Base-by-base conservation (phyloP, 1,284 basidiomycete species). In the Ceraceosorus guamensis region DNA sequence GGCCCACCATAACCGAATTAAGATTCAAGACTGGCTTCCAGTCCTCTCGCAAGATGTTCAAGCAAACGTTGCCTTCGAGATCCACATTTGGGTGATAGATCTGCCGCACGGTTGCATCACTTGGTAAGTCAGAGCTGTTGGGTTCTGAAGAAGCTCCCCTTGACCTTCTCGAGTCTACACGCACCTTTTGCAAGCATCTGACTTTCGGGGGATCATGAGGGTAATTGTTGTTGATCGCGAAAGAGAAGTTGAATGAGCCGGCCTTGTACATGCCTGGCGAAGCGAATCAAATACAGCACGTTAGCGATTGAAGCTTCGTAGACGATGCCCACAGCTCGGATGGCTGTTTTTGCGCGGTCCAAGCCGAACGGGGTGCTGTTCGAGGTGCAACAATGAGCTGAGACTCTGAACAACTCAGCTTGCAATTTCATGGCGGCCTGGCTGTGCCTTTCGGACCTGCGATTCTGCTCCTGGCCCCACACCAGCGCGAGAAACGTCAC, bases 21-120 rank as follows among this genome's bases (percentile, higher is more conserved):
- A 97, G 82, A 78, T 96, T 97, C 52, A 98, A 82, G 4, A 97
- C 95, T 13, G 95, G 95, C 76, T 99, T 99, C 95, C 95, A 99
- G 80, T 98, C 95, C 81, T 98, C 95, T 76, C 95, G 85, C 59
- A 98, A 82, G 71, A 98, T 97, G 80, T 98, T 98, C 35, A 79
- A 73, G 60, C 78, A 79, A 41, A 97, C 91, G 67, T 96, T 96
- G 50, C 92, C 92, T 48, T 97, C 90, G 37, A 96, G 83, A 78
- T 99, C 93, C 48, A 99, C 86, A 73, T 99, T 99, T 1, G 95
- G 95, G 77, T 99, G 95, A 78, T 99, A 98, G 76, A 98, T 96
- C 92, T 95, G 63, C 8, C 34, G 48, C 31, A 18, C 33, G 47
- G 41, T 46, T 6, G 2, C 52, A 41, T 11, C 35, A 16, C 18